Base-by-base conservation (phyloP, 306 rosid genomes). In the Alnus rubra region DNA sequence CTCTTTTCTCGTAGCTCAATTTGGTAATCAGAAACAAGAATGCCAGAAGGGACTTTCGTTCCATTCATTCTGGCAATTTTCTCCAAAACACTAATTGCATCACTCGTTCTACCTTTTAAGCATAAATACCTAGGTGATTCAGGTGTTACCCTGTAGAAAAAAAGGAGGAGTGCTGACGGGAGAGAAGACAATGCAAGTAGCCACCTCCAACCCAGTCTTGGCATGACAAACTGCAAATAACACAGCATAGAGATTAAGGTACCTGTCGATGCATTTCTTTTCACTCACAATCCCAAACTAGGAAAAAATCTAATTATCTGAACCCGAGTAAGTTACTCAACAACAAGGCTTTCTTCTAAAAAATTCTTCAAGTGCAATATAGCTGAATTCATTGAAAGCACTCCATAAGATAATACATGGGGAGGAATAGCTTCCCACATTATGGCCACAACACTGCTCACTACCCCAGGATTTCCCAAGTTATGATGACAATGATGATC, bases 151-250 rank as follows among this genome's bases (percentile, higher is more conserved):
- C 83, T 87, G 78, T 91, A 95, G 88, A 95, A 95, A 35, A 95
- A 28, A 64, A 95, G 98, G 70, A 95, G 99, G 77, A 91, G 87
- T 12, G 91, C 81, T 4, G 99, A 88, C 39, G 99, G 99, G 69
- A 95, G 77, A 50, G 98, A 81, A 76, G 99, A 95, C 39, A 93
- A 77, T 44, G 88, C 98, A 82, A 95, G 98, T 71, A 93, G 87
- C 98, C 98, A 93, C 87, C 99, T 95, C 99, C 99, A 93, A 60
- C 99, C 99, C 77, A 95, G 78, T 67, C 72, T 87, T 77, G 99
- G 99, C 99, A 95, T 93, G 84, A 95, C 81, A 82, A 88, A 74
- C 99, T 95, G 93, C 86, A 85, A 82, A 58, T 69, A 77, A 79
- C 42, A 76, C 78, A 78, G 77, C 55, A 83, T 75, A 76, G 39